Base-by-base conservation (phyloP, 169 alveolate genomes). In the Amoebophrya sp. region DNA sequence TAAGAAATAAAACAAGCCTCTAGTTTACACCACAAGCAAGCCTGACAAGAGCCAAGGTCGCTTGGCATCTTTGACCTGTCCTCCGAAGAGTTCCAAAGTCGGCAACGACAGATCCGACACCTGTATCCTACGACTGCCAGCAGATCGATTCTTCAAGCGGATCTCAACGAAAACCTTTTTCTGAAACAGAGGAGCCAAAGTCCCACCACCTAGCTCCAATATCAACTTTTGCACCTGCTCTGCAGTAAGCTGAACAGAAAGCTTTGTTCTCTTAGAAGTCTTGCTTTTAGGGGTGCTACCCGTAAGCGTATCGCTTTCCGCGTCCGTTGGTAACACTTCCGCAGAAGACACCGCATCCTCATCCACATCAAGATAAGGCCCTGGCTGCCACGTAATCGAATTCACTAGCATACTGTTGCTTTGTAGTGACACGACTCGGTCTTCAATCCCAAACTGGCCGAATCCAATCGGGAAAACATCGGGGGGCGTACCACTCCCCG, bases 381-480 rank as follows among this genome's bases (percentile, higher is more conserved):
- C 83, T 10, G 83, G 83, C 83, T 65, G 83, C 83, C 83, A 65
- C 3, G 83, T 65, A 36, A 65, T 36, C 2, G 12, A 12, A 29
- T 65, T 36, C 3, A 65, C 38, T 10, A 65, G 33, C 26, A 26
- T 65, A 6, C n/a, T 18, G 83, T 26, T 26, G 83, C 83, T 65
- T n/a, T n/a, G n/a, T 29, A 65, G 26, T 0, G 36, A 1, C 36
- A 65, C 3, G 2, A 65, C 83, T 36, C n/a, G 39, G 26, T 65
- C 83, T 36, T 65, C 83, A 36, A 65, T 65, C 83, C n/a, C 38
- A 36, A 65, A 65, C 83, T 65, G 83, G 39, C 83, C 83, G n/a
- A 65, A 65, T 26, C 83, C 83, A 36, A 65, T 65, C n/a, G n/a
- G n/a, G n/a, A n/a, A n/a, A n/a, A n/a, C n/a, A n/a, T n/a, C n/a